Evolutionary conservation across 345 rosid species (phyloP).

Genomic region (Hypericum perforatum): DNA sequence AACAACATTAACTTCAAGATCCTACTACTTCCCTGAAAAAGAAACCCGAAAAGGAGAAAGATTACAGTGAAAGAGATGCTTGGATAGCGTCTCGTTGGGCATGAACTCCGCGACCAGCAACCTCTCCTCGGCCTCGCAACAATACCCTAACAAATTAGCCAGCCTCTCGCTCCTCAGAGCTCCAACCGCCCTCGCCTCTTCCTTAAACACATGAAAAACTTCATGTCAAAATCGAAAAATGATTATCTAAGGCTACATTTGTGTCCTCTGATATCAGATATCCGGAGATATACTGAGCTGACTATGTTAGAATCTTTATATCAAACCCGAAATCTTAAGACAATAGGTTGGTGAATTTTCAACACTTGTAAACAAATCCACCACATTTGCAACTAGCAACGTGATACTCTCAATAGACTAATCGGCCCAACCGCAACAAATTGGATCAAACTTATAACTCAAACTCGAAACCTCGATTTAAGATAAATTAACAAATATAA

Average conservation of each 20-base stretch:
- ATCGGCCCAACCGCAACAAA: too few relatives aligned
- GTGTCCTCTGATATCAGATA: too few relatives aligned
- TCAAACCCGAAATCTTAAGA: too few relatives aligned
- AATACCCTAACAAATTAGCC: constrained; percentile 1
- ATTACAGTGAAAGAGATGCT: constrained; percentile 4
- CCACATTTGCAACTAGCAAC: too few relatives aligned
- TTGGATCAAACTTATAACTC: too few relatives aligned
- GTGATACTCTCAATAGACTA: too few relatives aligned
- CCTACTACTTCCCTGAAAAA: background rate
- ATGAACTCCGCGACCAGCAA: constrained; percentile 2
- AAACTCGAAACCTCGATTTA: background rate
- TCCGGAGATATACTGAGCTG: too few relatives aligned
- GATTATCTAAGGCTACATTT: too few relatives aligned
- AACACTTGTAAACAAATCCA: too few relatives aligned
- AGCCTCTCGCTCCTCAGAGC: constrained; percentile 4
- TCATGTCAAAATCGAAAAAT: too few relatives aligned
- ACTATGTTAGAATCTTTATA: too few relatives aligned
- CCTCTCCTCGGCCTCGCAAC: constrained; percentile 1
- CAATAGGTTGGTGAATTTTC: too few relatives aligned
- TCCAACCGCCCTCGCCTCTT: constrained; percentile 1
- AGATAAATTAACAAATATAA: background rate
- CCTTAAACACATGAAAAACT: background rate
- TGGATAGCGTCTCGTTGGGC: constrained; percentile 3
- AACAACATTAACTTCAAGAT: background rate
- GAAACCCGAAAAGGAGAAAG: background rate